Percentiles rank a stretch among this genome's conserved stretches.
Evolutionary conservation across 352 stramenopile species (phyloP).

Genomic region (Sclerospora graminicola): DNA sequence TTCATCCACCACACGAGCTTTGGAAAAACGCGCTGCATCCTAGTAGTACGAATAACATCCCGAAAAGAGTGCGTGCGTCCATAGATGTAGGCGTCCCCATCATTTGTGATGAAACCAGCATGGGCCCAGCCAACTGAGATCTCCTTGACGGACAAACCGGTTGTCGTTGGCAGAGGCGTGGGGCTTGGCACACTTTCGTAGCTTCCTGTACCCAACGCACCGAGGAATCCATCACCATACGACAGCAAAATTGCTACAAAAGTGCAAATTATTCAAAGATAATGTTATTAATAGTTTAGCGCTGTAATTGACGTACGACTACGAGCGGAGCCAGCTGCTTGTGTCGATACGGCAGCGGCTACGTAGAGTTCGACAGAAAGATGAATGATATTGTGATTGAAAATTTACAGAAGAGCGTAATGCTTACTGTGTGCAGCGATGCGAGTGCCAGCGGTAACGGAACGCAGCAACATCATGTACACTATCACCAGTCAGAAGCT

Average conservation of each 20-base stretch:
- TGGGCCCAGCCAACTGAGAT: constrained; percentile 75
- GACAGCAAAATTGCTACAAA: constrained; percentile 40
- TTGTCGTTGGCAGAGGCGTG: constrained; percentile 34
- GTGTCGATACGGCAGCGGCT: constrained; percentile 16
- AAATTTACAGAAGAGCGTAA: not conserved
- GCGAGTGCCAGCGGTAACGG: constrained; percentile 4
- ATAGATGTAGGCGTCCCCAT: constrained; percentile 63
- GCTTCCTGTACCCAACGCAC: constrained; percentile 52
- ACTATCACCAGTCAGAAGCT: not conserved
- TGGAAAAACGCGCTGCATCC: constrained; percentile 72
- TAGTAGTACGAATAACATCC: constrained; percentile 75
- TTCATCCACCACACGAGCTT: constrained; percentile 65
- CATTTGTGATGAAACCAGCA: constrained; percentile 54
- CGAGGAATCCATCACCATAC: constrained; percentile 72
- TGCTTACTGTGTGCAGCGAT: constrained; percentile 13
- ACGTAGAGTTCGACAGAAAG: not conserved
- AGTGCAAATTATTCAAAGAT: not conserved
- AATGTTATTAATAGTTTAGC: not conserved
- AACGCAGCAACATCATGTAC: constrained; percentile 12
- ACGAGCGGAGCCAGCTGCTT: constrained; percentile 6
- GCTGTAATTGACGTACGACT: constrained; percentile 12
- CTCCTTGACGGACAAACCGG: constrained; percentile 35
- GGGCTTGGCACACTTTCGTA: constrained; percentile 47
- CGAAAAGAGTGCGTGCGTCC: constrained; percentile 76
- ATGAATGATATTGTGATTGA: not conserved